These are phyloP conservation scores for Symbiotaphrina buchneri DNA, from an alignment of 495 filamentous ascomycete species.

Conservation along the genomic window DNA sequence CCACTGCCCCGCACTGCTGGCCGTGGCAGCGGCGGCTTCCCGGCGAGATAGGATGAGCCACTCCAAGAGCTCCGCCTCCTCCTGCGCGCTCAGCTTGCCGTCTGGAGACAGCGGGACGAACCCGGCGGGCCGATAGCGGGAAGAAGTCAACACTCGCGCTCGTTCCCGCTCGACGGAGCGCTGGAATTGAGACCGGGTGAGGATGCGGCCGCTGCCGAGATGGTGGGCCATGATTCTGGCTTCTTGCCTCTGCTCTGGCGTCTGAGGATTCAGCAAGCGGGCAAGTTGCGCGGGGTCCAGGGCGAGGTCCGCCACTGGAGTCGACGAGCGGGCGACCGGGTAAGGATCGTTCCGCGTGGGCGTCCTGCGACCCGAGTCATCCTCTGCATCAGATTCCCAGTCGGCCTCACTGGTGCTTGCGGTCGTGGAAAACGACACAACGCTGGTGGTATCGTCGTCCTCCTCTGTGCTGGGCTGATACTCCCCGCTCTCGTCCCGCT, in stretches of 20 bases:
- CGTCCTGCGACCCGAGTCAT: conserved; percentile 40
- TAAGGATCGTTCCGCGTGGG: conserved; percentile 38
- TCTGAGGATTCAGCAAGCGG: conserved; percentile 62
- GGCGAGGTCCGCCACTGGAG: conserved; percentile 29
- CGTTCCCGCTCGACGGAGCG: conserved; percentile 39
- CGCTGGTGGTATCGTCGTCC: conserved; percentile 56
- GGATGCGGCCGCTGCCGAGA: conserved; percentile 35
- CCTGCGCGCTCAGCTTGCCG: conserved; percentile 31
- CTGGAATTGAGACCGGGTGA: conserved; percentile 63
- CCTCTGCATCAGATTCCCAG: conserved; percentile 15
- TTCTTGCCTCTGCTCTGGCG: conserved; percentile 52
- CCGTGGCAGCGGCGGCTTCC: background rate
- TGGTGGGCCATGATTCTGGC: conserved; percentile 68
- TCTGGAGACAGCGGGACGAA: conserved; percentile 1
- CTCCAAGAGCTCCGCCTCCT: conserved; percentile 66
- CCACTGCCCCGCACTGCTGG: conserved; percentile 16
- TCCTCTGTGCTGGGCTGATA: conserved; percentile 29
- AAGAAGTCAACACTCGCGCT: conserved; percentile 33
- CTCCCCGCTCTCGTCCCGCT: conserved; percentile 50
- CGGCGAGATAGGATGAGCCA: conserved; percentile 50
- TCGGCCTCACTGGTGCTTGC: conserved; percentile 29
- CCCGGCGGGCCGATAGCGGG: conserved; percentile 12
- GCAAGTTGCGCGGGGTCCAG: conserved; percentile 50
- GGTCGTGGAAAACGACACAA: conserved; percentile 39
- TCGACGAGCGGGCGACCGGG: conserved; percentile 7